phyloP scores from a whole-genome alignment of 352 stramenopile genomes.

The Thraustochytrium sp. region DNA sequence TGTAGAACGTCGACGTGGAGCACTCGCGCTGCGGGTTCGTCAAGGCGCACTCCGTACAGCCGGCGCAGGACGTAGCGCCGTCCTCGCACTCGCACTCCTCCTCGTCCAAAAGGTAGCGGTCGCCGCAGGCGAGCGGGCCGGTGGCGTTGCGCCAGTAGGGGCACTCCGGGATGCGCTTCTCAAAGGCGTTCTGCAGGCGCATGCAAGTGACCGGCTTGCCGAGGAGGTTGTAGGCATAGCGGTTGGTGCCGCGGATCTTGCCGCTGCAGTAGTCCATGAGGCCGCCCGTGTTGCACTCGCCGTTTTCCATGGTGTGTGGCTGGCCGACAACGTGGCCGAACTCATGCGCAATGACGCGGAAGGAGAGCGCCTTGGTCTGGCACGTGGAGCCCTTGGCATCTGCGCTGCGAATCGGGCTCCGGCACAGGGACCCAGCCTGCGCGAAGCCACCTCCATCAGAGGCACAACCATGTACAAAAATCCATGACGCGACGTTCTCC shows the following conservation, averaged over 20 bases:
- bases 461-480: slow-evolving; percentile 3
- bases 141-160: background rate
- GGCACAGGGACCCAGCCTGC: background rate
- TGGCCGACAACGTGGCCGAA: slow-evolving; percentile 15
- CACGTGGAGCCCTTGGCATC: background rate
- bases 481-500: slow-evolving; percentile 3
- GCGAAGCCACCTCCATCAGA: background rate
- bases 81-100: slow-evolving; percentile 36
- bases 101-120: background rate
- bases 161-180: background rate
- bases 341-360: background rate
- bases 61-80: background rate
- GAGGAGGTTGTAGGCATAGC: background rate
- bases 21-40: background rate
- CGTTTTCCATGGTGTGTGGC: slow-evolving; percentile 16
- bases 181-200: background rate
- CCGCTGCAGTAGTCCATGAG: slow-evolving; percentile 37
- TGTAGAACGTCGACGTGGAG: background rate
- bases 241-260: background rate
- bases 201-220: background rate
- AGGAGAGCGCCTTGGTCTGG: slow-evolving; percentile 4
- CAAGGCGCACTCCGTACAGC: background rate
- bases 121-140: background rate
- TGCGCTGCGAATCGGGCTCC: background rate
- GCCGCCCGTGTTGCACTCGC: slow-evolving; percentile 18